A percentile compares a stretch with the other conserved stretches of the same genome.
phyloP scores from a whole-genome alignment of 73 alveolate genomes.

The Symbiodinium natans region DNA sequence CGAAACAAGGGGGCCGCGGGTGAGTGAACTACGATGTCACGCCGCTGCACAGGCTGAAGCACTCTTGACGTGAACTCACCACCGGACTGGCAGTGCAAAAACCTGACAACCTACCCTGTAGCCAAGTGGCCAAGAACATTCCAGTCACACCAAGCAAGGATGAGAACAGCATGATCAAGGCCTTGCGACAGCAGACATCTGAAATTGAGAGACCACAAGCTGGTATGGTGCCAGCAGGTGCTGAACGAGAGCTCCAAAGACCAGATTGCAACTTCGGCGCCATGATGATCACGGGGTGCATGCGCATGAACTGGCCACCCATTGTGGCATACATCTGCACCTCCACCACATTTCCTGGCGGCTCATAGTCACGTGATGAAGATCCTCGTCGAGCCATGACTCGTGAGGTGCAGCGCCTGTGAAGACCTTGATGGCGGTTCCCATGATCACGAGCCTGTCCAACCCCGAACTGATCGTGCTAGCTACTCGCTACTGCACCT shows the following conservation, averaged over 20 bases:
- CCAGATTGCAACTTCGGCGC: background rate
- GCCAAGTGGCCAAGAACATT: conserved; percentile 42
- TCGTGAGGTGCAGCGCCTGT: conserved; percentile 21
- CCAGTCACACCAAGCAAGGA: conserved; percentile 70
- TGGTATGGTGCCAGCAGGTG: background rate
- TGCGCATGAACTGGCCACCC: conserved; percentile 93
- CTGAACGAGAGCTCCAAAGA: background rate
- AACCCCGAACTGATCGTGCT: background rate
- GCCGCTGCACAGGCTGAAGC: too few relatives aligned
- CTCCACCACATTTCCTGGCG: conserved; percentile 78
- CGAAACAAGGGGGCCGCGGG: too few relatives aligned
- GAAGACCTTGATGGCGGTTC: conserved; percentile 78
- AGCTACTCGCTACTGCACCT: background rate
- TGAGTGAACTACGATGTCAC: too few relatives aligned
- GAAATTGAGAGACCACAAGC: background rate
- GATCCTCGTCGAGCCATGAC: background rate
- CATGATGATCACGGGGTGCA: conserved; percentile 83
- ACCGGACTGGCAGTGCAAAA: too few relatives aligned
- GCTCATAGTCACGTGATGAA: too few relatives aligned
- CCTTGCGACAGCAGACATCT: background rate
- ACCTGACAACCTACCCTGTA: too few relatives aligned
- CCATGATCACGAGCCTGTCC: conserved; percentile 57
- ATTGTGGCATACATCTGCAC: conserved; percentile 85
- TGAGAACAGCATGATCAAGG: conserved; percentile 85
- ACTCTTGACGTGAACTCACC: too few relatives aligned